A percentile compares a stretch with the other conserved stretches of the same genome.
These are phyloP conservation scores for Backusella mclennaniae DNA, from an alignment of 192 early-diverging fungal species.

Conservation along the genomic window DNA sequence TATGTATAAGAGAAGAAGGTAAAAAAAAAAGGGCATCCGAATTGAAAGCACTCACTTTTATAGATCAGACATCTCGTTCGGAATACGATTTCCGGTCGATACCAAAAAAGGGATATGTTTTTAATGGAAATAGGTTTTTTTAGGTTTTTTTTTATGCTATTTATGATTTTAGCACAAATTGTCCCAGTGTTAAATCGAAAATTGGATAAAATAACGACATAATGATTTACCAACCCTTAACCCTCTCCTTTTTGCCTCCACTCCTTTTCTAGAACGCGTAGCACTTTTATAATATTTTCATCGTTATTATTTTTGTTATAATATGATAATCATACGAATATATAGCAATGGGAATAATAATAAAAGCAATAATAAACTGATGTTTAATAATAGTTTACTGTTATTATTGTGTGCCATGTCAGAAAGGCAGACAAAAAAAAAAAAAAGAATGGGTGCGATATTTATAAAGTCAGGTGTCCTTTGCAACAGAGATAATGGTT, in stretches of 20 bases:
- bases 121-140: background rate
- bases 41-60: background rate
- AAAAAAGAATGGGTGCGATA: background rate
- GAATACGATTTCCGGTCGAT: background rate
- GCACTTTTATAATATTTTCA: background rate
- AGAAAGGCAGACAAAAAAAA: background rate
- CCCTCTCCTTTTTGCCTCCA: background rate
- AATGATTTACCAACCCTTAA: background rate
- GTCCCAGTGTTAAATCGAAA: background rate
- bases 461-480: background rate
- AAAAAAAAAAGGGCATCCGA: background rate
- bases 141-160: background rate
- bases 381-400: background rate
- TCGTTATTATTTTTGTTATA: background rate
- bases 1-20: background rate
- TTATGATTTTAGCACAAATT: background rate
- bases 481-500: background rate
- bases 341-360: background rate
- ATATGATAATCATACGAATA: background rate
- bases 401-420: background rate
- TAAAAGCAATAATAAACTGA: background rate
- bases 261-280: slow-evolving; percentile 4
- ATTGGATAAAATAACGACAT: background rate
- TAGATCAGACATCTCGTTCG: background rate
- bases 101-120: background rate